Base-by-base conservation (phyloP, 2,329 filamentous ascomycete genomes). In the Pseudocercospora crystallina region DNA sequence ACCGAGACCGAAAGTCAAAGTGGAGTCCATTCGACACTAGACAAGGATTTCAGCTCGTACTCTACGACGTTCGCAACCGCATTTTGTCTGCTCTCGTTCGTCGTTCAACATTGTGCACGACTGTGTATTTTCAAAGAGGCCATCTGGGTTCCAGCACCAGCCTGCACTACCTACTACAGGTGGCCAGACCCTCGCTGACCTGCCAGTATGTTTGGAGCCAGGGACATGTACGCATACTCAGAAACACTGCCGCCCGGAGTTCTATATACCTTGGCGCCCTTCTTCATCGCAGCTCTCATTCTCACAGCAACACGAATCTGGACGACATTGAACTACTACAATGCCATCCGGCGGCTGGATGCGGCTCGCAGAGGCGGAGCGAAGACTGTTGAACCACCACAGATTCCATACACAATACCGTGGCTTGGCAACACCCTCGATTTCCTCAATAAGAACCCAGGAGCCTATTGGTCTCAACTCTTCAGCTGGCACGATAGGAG, bases 341-440 rank as follows among this genome's bases (percentile, higher is more conserved):
- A 39, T 5, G 47, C 54, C 2, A 49, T 65, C 5, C 48, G 45
- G 5, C 37, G 55, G 14, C 59, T 55, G 45, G 38, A 47, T 2
- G 39, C 46, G 5, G 8, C 33, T 1, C 30, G 34, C 13, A 34
- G 41, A 30, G 26, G 36, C 29, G 48, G 57, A 15, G 51, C 54
- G 17, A 51, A 56, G 38, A 13, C 54, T 12, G 49, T 65, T 5
- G 14, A 37, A 10, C 54, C 61, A 2, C 59, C 63, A 2, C 58
- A 58, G 29, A 60, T 68, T 5, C 64, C 64, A n/a, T 57, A 66
- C 50, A 56, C 58, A 7, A 41, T 65, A 8, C 65, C 65, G 32
- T 64, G 51, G 38, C 55, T 68, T 9, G 65, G 65, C 36, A 62
- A 62, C 34, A 58, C 63, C 10, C 45, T 62, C 31, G 49, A 51